A percentile compares a stretch with the other conserved stretches of the same genome.
These are phyloP conservation scores for Aureoboletus auriporus DNA, from an alignment of 768 basidiomycete species.

Conservation along the genomic window DNA sequence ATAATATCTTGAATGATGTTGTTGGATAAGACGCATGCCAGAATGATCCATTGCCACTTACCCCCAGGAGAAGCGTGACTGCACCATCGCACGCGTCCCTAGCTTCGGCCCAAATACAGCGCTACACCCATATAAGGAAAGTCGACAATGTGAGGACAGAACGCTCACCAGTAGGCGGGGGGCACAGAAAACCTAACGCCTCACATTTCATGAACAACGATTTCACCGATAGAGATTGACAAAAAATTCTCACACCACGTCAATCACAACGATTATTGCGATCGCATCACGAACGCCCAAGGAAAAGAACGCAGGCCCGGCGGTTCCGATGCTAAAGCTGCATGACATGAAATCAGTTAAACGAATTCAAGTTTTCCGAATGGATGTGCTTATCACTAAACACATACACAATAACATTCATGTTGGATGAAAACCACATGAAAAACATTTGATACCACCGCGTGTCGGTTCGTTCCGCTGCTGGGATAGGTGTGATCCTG, in stretches of 20 bases:
- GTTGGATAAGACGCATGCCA: not conserved
- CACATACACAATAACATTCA: constrained; percentile 41
- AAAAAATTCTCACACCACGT: constrained; percentile 35
- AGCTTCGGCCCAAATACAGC: constrained; percentile 52
- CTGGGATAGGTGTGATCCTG: constrained; percentile 39
- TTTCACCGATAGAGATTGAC: not conserved
- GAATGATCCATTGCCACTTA: constrained; percentile 22
- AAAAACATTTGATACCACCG: constrained; percentile 47
- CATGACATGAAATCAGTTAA: not conserved
- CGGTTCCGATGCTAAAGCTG: constrained; percentile 47
- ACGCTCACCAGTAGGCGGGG: constrained; percentile 37
- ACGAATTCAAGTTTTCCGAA: too few species aligned
- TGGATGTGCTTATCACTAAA: not conserved
- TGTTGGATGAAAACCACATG: constrained; percentile 47
- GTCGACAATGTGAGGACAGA: not conserved
- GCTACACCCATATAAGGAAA: constrained; percentile 21
- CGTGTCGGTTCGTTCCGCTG: constrained; percentile 34
- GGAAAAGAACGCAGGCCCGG: constrained; percentile 48
- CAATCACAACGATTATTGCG: constrained; percentile 39
- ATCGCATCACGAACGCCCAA: constrained; percentile 42
- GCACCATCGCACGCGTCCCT: constrained; percentile 57
- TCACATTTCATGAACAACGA: not conserved
- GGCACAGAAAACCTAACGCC: constrained; percentile 28
- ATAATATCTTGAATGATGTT: constrained; percentile 32
- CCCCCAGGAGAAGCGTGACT: constrained; percentile 53